Evolutionary conservation across 768 basidiomycete species (phyloP).

Genomic region (Cystobasidium tubakii): DNA sequence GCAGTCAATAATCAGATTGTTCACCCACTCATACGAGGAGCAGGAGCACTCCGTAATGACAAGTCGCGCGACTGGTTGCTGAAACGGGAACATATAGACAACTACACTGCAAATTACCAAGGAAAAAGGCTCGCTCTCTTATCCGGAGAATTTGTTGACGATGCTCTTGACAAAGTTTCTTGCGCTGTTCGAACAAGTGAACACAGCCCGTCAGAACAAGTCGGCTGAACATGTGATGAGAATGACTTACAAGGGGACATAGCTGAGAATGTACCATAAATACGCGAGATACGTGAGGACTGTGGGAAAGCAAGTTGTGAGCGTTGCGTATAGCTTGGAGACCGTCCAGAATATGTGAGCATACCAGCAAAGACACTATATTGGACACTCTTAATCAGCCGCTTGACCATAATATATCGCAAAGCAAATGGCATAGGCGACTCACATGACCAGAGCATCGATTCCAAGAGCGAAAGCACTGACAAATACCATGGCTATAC

Average conservation of each 20-base stretch:
- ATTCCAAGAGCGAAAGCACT: slow-evolving; percentile 31
- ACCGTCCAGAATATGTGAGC: not conserved
- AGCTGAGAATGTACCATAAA: slow-evolving; percentile 28
- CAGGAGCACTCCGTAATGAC: too few relatives aligned
- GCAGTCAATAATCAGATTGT: too few relatives aligned
- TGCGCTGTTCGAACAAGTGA: slow-evolving; percentile 3
- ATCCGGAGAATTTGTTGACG: slow-evolving; percentile 1
- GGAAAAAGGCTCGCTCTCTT: not conserved
- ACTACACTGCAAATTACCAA: too few relatives aligned
- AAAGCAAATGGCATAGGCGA: too few relatives aligned
- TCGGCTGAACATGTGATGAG: not conserved
- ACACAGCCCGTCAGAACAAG: not conserved
- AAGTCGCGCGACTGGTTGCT: too few relatives aligned
- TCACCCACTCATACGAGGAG: too few relatives aligned
- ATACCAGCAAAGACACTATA: not conserved
- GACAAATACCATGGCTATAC: slow-evolving; percentile 32
- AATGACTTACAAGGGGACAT: slow-evolving; percentile 18
- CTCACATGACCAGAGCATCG: slow-evolving; percentile 30
- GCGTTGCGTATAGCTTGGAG: not conserved
- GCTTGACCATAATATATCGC: too few relatives aligned
- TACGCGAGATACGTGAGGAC: slow-evolving; percentile 32
- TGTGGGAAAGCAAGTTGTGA: not conserved
- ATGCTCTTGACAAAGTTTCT: slow-evolving; percentile 27
- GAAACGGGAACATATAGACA: too few relatives aligned
- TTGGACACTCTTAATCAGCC: not conserved